Base-by-base conservation (phyloP, 352 stramenopile genomes). In the Stephanocyclus meneghinianus region DNA sequence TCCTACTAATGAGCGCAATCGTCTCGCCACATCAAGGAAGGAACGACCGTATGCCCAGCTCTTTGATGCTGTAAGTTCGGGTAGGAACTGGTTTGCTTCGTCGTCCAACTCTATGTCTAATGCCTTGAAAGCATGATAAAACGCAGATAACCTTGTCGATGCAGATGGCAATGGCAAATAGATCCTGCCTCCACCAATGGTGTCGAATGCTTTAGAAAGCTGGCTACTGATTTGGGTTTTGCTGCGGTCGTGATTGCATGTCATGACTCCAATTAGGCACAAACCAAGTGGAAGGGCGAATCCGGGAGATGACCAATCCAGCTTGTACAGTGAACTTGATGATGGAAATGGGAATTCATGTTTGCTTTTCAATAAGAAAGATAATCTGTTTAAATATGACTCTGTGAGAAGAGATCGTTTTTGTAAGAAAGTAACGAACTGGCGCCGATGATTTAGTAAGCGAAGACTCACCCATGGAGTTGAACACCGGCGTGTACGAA, bases 221-320 rank as follows among this genome's bases (percentile, higher is more conserved):
- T 57, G 57, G 3, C 66, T 71, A 11, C 59, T 56, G 55, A 56
- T 45, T 18, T n/a, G 65, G 77, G 29, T 10, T 15, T n/a, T 30
- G 16, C 47, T 73, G 57, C 79, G 78, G 48, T 67, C 69, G 37
- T 78, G 75, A 18, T 74, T 47, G 72, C 79, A 87, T 29, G 87
- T 91, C 5, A 89, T 77, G 69, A 92, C 82, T n/a, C 76, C 87
- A 60, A 92, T 76, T n/a, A 92, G 44, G 59, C 83, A 91, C 55
- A 91, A 37, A 29, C 63, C 16, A 21, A 88, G 62, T 18, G 75
- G 50, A 18, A 92, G 35, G 2, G 79, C 60, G 67, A 68, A 67
- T 15, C 75, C 74, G 56, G 63, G 45, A 63, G 56, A 56, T 53
- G 26, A 62, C 37, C 59, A 57, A 60, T 74, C 61, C n/a, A 18